Conservation (phyloP, 164 flowering plant species). For the Berberis thunbergii region DNA sequence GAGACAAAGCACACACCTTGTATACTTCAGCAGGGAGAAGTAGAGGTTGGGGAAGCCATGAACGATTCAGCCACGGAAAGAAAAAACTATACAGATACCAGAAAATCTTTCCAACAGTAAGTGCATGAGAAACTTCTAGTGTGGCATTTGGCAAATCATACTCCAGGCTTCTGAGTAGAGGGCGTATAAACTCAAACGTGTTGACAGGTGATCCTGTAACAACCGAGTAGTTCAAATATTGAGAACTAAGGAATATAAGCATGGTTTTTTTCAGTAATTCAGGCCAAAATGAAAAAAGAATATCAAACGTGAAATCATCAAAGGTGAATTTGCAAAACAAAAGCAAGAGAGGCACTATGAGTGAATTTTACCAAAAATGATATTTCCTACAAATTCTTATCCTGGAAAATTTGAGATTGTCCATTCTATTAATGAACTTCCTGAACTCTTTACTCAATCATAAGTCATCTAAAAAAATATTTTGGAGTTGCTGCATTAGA, state of each 20-base stretch:
- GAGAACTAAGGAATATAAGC: not conserved
- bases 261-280: not conserved
- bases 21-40: slow-evolving; percentile 91
- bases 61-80: slow-evolving; percentile 65
- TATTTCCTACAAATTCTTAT: no score
- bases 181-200: slow-evolving; percentile 64
- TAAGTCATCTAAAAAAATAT: no score
- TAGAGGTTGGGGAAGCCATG: slow-evolving; percentile 92
- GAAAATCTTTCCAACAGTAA: slow-evolving; percentile 43
- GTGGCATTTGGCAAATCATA: slow-evolving; percentile 64
- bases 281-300: not conserved
- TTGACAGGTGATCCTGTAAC: slow-evolving; percentile 73
- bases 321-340: no score
- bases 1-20: slow-evolving; percentile 47
- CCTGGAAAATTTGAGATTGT: no score
- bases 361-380: no score
- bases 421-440: no score
- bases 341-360: no score
- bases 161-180: slow-evolving; percentile 58
- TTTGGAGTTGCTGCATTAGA: no score
- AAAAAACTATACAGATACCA: slow-evolving; percentile 47
- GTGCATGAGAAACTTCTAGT: slow-evolving; percentile 47
- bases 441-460: no score
- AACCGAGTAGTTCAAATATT: not conserved
- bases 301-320: not conserved